phyloP scores from a whole-genome alignment of 257 asterid species.

The Capsicum baccatum region DNA sequence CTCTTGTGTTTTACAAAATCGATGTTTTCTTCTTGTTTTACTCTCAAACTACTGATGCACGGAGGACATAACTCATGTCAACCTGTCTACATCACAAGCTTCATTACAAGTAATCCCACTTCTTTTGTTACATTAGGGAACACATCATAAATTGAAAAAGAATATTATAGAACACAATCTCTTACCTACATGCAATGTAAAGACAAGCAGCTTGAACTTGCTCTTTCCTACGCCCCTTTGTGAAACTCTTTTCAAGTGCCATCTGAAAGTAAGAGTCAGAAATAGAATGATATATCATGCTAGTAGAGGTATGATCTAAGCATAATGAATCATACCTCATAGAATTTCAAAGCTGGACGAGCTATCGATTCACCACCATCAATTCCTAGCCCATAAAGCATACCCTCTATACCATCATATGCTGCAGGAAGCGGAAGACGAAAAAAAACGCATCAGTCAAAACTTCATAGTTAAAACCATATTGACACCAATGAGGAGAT shows the following conservation, averaged over 20 bases:
- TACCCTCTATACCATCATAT: conserved; percentile 43
- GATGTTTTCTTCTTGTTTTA: not conserved
- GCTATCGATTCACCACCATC: conserved; percentile 73
- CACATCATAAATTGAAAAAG: conserved; percentile 17
- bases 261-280: conserved; percentile 48
- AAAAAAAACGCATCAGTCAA: not conserved
- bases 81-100: conserved; percentile 2
- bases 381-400: conserved; percentile 53
- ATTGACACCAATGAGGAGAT: not conserved
- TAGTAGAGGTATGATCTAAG: not conserved
- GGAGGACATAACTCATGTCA: not conserved
- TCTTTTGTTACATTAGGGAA: not conserved
- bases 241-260: conserved; percentile 72
- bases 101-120: not conserved
- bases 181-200: conserved; percentile 80
- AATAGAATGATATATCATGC: not conserved
- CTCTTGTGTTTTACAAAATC: not conserved
- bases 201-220: conserved; percentile 90
- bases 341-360: conserved; percentile 52
- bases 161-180: conserved; percentile 15
- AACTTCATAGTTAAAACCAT: conserved; percentile 3
- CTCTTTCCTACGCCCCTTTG: conserved; percentile 90
- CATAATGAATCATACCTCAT: conserved; percentile 49
- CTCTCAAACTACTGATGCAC: not conserved
- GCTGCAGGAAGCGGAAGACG: conserved; percentile 49